Evolutionary conservation across 192 early-diverging fungal genomes (phyloP).

Genomic region (Podila verticillata): DNA sequence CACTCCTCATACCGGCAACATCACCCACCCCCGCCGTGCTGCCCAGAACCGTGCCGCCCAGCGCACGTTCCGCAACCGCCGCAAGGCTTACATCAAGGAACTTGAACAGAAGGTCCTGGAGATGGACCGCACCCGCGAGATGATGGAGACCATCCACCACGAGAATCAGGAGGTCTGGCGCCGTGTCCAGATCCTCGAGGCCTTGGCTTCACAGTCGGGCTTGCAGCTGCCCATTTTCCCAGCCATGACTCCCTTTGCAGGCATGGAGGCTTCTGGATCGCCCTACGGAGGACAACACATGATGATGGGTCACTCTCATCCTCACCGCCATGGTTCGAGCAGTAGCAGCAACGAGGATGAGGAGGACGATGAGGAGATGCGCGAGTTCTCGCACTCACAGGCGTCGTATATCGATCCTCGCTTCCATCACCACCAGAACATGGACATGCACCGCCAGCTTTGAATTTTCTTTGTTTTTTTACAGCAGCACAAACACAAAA

Average conservation of each 20-base stretch:
- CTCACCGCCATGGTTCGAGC: constrained; percentile 3
- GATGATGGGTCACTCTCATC: not conserved
- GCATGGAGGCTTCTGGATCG: not conserved
- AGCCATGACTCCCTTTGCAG: constrained; percentile 11
- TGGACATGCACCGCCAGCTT: constrained; percentile 11
- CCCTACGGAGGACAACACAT: constrained; percentile 7
- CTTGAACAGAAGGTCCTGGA: constrained; percentile 80
- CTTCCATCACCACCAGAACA: constrained; percentile 1
- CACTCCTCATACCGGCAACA: constrained; percentile 8
- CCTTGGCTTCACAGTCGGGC: constrained; percentile 17
- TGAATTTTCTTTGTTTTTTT: not conserved
- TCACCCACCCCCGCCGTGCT: constrained; percentile 72
- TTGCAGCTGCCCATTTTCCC: constrained; percentile 22
- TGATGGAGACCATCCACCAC: constrained; percentile 52
- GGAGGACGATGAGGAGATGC: constrained; percentile 44
- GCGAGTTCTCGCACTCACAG: constrained; percentile 21
- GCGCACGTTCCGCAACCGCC: constrained; percentile 89
- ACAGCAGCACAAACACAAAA: not conserved
- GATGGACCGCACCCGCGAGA: constrained; percentile 59
- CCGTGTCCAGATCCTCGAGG: constrained; percentile 34
- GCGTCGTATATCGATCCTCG: constrained; percentile 1
- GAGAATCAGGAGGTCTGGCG: constrained; percentile 51
- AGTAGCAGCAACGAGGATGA: constrained; percentile 39
- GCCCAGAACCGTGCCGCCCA: constrained; percentile 93
- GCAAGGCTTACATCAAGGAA: constrained; percentile 82